Evolutionary conservation across 2,329 filamentous ascomycete species (phyloP).

Genomic region (Anthostomella pinea): DNA sequence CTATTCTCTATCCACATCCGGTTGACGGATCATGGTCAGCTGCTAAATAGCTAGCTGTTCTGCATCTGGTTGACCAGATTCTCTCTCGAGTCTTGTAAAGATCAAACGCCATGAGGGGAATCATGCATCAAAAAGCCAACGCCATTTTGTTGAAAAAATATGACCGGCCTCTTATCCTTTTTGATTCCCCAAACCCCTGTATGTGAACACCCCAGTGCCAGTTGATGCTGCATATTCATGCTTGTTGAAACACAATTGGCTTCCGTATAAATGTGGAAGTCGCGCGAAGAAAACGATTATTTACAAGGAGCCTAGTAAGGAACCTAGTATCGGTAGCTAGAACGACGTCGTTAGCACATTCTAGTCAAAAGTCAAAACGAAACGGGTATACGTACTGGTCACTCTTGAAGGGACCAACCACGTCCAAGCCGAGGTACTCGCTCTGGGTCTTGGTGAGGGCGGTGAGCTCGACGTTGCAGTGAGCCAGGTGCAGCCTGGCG

Average conservation of each 20-base stretch:
- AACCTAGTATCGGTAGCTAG: slow-evolving; percentile 66
- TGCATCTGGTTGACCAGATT: slow-evolving; percentile 23
- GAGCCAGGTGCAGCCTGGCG: slow-evolving; percentile 84
- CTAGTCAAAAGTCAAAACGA: neutral
- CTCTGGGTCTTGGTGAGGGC: slow-evolving; percentile 82
- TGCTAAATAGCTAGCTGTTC: slow-evolving; percentile 23
- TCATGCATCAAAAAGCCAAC: slow-evolving; percentile 37
- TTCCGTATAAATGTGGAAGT: slow-evolving; percentile 9
- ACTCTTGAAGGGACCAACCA: slow-evolving; percentile 92
- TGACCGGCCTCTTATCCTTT: slow-evolving; percentile 32
- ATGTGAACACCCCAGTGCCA: slow-evolving; percentile 21
- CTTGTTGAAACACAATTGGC: slow-evolving; percentile 30
- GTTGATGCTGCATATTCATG: slow-evolving; percentile 34
- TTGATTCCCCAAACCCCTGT: slow-evolving; percentile 25
- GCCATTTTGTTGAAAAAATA: slow-evolving; percentile 38
- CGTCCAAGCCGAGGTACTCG: slow-evolving; percentile 85
- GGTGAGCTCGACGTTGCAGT: slow-evolving; percentile 93
- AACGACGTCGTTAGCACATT: slow-evolving; percentile 29
- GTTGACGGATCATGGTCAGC: slow-evolving; percentile 29
- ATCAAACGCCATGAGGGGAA: slow-evolving; percentile 38
- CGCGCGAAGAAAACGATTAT: slow-evolving; percentile 16
- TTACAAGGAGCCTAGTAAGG: slow-evolving; percentile 49
- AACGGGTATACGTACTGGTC: slow-evolving; percentile 65
- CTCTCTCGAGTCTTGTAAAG: slow-evolving; percentile 21
- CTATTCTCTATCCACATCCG: slow-evolving; percentile 29